Conservation (phyloP, 2,329 filamentous ascomycete genomes). For the Trichoderma sp. region DNA sequence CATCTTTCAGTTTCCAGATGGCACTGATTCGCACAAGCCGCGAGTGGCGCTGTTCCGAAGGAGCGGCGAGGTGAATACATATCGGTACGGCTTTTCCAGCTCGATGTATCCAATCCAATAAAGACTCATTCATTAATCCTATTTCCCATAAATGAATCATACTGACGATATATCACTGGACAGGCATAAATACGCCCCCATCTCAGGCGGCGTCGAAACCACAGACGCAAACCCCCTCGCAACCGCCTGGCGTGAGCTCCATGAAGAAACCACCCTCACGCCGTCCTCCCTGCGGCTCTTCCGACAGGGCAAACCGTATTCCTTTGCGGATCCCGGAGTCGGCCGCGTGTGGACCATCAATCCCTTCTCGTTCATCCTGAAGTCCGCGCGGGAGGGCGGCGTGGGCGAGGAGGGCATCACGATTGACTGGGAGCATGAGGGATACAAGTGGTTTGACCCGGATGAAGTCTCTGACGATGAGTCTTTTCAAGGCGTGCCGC, state of each 20-base stretch:
- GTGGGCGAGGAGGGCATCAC: slow-evolving; percentile 46
- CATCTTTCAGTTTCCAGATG: slow-evolving; percentile 45
- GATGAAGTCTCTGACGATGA: slow-evolving; percentile 45
- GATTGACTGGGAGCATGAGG: slow-evolving; percentile 62
- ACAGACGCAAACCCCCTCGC: slow-evolving; percentile 50
- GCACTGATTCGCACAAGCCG: slow-evolving; percentile 36
- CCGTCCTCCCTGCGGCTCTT: slow-evolving; percentile 46
- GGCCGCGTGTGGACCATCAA: slow-evolving; percentile 60
- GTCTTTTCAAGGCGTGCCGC: slow-evolving; percentile 52
- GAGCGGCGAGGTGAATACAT: slow-evolving; percentile 57
- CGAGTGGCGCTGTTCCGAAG: slow-evolving; percentile 61
- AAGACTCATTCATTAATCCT: too few relatives aligned
- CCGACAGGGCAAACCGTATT: slow-evolving; percentile 56
- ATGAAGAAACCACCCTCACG: slow-evolving; percentile 58
- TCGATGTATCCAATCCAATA: not conserved
- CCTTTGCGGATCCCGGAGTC: slow-evolving; percentile 51
- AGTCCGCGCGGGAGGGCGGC: slow-evolving; percentile 21
- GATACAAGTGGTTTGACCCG: slow-evolving; percentile 56
- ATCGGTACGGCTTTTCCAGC: slow-evolving; percentile 42
- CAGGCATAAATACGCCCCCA: slow-evolving; percentile 56
- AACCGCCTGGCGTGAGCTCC: slow-evolving; percentile 60
- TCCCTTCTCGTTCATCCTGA: slow-evolving; percentile 58
- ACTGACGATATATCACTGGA: not conserved
- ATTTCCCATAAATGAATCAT: too few relatives aligned
- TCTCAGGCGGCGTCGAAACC: slow-evolving; percentile 58